Evolutionary conservation across 139 green algal species (phyloP).

Genomic region (Parachlorella kessleri): DNA sequence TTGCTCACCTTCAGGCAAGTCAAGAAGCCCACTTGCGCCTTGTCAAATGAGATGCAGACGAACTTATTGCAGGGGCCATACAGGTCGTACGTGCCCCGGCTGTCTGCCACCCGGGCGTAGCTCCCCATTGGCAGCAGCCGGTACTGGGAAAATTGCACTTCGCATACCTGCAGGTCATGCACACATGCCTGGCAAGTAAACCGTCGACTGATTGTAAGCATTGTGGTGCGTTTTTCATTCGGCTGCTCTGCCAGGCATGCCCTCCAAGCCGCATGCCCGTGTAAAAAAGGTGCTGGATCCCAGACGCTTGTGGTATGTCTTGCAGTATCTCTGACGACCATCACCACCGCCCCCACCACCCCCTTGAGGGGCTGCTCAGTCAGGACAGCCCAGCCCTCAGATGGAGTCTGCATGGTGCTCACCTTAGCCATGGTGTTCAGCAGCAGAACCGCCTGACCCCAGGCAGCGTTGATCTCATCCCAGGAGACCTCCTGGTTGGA

Average conservation of each 20-base stretch:
- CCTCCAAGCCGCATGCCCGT: no score
- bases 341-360: neutral
- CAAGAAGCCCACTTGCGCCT: constrained; percentile 80
- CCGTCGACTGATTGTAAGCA: no score
- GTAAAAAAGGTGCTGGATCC: no score
- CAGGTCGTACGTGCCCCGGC: constrained; percentile 70
- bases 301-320: no score
- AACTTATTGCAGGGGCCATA: constrained; percentile 91
- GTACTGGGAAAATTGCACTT: constrained; percentile 52
- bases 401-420: neutral
- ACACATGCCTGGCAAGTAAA: no score
- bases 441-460: constrained; percentile 92
- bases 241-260: no score
- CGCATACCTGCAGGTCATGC: constrained; percentile 51
- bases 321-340: no score
- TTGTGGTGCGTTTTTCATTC: no score
- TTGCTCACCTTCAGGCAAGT: constrained; percentile 74
- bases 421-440: constrained; percentile 91
- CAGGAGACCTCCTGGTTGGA: constrained; percentile 81
- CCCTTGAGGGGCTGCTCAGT: no score
- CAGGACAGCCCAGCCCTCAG: constrained; percentile 7
- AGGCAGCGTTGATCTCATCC: constrained; percentile 98
- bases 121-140: constrained; percentile 87
- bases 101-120: constrained; percentile 82
- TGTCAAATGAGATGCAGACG: constrained; percentile 83